Conservation (phyloP, 2,329 filamentous ascomycete species). For the Colletotrichum brevisporum region DNA sequence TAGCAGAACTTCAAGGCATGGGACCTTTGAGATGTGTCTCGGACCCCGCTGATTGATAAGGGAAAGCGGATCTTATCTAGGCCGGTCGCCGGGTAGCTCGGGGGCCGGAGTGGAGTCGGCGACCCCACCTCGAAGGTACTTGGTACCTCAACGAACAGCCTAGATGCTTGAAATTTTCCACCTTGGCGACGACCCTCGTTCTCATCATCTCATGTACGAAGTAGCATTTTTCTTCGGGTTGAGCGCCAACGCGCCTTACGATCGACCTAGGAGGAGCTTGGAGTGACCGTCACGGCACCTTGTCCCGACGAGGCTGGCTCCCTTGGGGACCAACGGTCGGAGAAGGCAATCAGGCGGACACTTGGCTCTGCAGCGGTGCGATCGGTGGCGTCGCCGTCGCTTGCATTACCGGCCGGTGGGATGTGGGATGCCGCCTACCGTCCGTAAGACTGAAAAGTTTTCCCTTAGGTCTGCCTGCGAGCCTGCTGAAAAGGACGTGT, state of each 20-base stretch:
- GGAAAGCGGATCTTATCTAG: background rate
- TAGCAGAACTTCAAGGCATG: too few relatives aligned
- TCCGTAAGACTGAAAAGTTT: background rate
- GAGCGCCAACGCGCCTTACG: too few relatives aligned
- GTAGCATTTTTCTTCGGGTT: too few relatives aligned
- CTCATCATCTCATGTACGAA: background rate
- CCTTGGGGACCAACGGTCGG: background rate
- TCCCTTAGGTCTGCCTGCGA: background rate
- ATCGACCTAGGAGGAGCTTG: too few relatives aligned
- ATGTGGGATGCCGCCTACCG: background rate
- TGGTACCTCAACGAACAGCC: background rate
- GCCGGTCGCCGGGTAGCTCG: slow-evolving; percentile 26
- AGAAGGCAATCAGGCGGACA: slow-evolving; percentile 15
- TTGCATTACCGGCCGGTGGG: background rate
- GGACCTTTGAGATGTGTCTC: too few relatives aligned
- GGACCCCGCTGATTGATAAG: background rate
- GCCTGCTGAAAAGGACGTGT: background rate
- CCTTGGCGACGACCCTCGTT: slow-evolving; percentile 4
- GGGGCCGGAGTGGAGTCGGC: slow-evolving; percentile 15
- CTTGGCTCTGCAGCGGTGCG: background rate
- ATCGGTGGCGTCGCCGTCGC: slow-evolving; percentile 8
- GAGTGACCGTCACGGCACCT: too few relatives aligned
- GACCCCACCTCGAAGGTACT: too few relatives aligned
- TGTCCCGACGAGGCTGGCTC: background rate
- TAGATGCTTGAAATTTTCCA: slow-evolving; percentile 1